Base-by-base conservation (phyloP, 2,329 filamentous ascomycete genomes). In the Metarhizium rileyi region DNA sequence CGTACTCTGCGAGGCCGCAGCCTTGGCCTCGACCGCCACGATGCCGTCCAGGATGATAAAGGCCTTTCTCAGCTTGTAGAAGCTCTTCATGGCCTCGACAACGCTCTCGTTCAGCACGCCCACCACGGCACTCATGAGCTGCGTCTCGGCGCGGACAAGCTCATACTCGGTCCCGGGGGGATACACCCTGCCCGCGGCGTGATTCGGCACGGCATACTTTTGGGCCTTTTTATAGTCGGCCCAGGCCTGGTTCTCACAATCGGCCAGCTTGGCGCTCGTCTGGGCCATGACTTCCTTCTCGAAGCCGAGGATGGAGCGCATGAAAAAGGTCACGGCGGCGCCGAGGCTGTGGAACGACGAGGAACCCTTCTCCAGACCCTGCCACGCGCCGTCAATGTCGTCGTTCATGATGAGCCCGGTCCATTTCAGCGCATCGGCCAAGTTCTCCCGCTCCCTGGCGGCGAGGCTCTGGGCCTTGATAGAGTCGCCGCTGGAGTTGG, bases 301-400 rank as follows among this genome's bases (percentile, higher is more conserved):
- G 59, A 95, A 93, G 2, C 90, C 90, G 1, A 97, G 71, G 2
- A 93, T 84, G 18, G 90, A 90, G 57, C 83, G 78, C 67, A 97
- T 83, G 64, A 97, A 97, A 42, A 81, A 81, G 20, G 90, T 83
- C 30, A 95, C 83, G 47, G 88, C 86, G 56, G 84, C 75, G 27
- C 90, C 90, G 30, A 97, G 76, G 71, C 86, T 73, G 67, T 98
- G 93, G 63, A 94, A 97, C n/a, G 87, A 80, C 5, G 90, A 95
- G 57, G 78, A 77, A 42, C 86, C 84, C 56, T 84, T 78, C 46
- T 78, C 77, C 33, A 95, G 74, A 40, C 81, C 80, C 52, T 74
- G 74, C 68, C 94, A 87, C 5, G 93, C 93, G 36, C 80, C 83
- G 33, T 89, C 86, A 52, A 97, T 84, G 68, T 97, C 89, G 68